Evolutionary conservation across 2,329 filamentous ascomycete species (phyloP).

Genomic region (Mycosphaerella sp.): DNA sequence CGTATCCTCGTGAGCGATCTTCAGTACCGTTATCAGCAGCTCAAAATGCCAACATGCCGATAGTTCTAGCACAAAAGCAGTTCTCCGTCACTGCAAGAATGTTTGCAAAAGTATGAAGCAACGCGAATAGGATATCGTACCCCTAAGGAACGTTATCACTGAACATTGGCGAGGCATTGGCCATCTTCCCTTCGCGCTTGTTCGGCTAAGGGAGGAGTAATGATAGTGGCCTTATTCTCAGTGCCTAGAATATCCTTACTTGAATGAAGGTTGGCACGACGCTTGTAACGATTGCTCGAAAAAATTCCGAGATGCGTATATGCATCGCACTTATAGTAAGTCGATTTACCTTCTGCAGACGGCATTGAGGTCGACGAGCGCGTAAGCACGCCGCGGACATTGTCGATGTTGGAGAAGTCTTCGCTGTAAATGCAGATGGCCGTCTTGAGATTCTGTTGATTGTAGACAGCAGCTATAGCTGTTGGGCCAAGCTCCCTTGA

Average conservation of each 20-base stretch:
- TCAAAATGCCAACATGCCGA: neutral
- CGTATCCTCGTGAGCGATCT: neutral
- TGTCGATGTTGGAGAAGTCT: constrained; percentile 63
- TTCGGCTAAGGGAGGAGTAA: constrained; percentile 20
- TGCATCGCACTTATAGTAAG: constrained; percentile 74
- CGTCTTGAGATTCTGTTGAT: constrained; percentile 32
- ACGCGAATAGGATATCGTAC: neutral
- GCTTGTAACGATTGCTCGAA: constrained; percentile 37
- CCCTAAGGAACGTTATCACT: constrained; percentile 8
- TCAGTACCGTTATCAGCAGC: neutral
- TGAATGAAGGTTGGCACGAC: constrained; percentile 41
- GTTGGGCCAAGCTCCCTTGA: constrained; percentile 63
- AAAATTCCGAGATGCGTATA: constrained; percentile 43
- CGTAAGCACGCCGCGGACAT: constrained; percentile 63
- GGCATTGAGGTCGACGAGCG: constrained; percentile 52
- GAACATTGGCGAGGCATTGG: constrained; percentile 9
- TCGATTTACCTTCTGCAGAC: constrained; percentile 42
- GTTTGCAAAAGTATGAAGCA: neutral
- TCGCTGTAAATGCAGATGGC: constrained; percentile 73
- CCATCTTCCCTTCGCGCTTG: constrained; percentile 9
- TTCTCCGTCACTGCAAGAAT: neutral
- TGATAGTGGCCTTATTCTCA: constrained; percentile 15
- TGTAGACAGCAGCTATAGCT: constrained; percentile 64
- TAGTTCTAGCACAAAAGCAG: neutral
- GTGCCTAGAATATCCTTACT: constrained; percentile 33